These are phyloP conservation scores for Solanum gandarillasii DNA, from an alignment of 257 asterid species.

Conservation along the genomic window DNA sequence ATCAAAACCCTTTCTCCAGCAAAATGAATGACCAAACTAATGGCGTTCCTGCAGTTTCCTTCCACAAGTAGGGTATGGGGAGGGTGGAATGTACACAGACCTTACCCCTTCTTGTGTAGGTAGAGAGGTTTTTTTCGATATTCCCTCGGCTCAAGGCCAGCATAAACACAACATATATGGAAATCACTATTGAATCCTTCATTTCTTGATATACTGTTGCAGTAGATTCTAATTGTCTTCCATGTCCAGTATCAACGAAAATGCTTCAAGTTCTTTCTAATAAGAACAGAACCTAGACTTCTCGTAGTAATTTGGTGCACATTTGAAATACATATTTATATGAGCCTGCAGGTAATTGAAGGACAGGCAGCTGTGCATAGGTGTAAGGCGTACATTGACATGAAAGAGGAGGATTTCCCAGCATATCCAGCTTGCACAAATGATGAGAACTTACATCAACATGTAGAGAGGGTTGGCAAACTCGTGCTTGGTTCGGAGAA, in stretches of 20 bases:
- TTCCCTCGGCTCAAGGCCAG: background rate
- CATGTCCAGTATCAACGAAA: background rate
- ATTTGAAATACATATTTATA: background rate
- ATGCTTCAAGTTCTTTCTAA: background rate
- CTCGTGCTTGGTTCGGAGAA: constrained; percentile 47
- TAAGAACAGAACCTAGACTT: background rate
- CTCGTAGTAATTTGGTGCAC: background rate
- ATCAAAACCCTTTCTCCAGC: background rate
- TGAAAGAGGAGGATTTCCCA: constrained; percentile 44
- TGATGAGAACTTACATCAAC: constrained; percentile 41
- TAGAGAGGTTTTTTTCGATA: background rate
- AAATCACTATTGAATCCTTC: background rate
- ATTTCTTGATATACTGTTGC: background rate
- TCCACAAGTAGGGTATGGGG: background rate
- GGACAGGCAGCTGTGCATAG: constrained; percentile 56
- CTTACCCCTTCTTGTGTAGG: background rate
- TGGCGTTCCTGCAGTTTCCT: background rate
- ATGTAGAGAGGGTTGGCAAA: constrained; percentile 46
- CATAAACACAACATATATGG: background rate
- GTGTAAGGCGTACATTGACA: constrained; percentile 44
- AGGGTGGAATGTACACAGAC: background rate
- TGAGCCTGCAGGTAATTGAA: constrained; percentile 47
- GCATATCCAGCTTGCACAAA: constrained; percentile 61
- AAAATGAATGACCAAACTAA: background rate
- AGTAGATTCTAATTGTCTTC: background rate